Conservation (phyloP, 495 filamentous ascomycete species). For the Bacidia rubella region DNA sequence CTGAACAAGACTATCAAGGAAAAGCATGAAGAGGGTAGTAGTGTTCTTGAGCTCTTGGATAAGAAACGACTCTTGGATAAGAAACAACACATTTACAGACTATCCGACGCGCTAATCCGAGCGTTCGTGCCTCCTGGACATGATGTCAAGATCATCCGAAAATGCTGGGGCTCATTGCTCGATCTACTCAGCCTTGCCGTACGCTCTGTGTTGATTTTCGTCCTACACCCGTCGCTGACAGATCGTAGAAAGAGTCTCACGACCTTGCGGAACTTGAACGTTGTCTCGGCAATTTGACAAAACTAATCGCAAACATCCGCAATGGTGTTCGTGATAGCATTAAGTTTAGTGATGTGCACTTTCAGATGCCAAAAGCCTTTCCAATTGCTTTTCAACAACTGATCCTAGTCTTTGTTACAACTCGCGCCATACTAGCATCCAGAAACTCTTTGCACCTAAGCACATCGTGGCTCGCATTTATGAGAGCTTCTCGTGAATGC, state of each 20-base stretch:
- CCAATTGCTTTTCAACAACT: slow-evolving; percentile 8
- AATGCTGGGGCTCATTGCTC: neutral
- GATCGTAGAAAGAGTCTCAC: neutral
- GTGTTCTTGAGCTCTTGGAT: neutral
- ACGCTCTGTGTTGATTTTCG: neutral
- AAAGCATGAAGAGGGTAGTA: too few relatives aligned
- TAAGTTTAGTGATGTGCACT: slow-evolving; percentile 6
- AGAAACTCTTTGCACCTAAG: slow-evolving; percentile 2
- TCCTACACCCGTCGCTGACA: neutral
- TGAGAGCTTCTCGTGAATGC: neutral
- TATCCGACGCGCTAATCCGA: neutral
- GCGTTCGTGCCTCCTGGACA: neutral
- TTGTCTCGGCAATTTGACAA: neutral
- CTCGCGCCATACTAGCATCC: neutral
- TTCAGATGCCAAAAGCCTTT: slow-evolving; percentile 9
- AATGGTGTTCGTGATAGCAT: slow-evolving; percentile 4
- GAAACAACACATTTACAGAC: neutral
- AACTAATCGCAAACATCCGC: slow-evolving; percentile 1
- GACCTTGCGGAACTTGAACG: neutral
- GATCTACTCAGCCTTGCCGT: neutral
- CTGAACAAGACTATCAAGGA: too few relatives aligned
- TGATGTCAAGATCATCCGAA: neutral
- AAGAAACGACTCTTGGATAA: neutral
- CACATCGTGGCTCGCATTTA: neutral
- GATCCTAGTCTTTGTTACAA: slow-evolving; percentile 6